phyloP scores from a whole-genome alignment of 2,329 filamentous ascomycete species.

The Berkeleyomyces rouxiae region DNA sequence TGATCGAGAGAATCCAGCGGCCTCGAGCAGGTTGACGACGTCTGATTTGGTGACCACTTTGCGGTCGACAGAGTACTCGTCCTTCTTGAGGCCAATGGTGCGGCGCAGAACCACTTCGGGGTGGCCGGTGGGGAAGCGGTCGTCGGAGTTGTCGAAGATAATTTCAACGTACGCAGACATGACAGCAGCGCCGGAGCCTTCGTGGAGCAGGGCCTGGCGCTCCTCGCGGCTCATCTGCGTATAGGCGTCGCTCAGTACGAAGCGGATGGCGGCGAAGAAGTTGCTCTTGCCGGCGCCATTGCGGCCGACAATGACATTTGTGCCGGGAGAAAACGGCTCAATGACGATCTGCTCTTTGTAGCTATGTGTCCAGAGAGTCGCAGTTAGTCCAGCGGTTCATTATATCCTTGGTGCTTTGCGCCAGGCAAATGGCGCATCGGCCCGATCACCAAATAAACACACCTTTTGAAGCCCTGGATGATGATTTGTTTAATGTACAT shows the following conservation, averaged over 20 bases:
- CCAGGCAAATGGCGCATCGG: not conserved
- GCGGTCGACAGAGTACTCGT: slow-evolving; percentile 93
- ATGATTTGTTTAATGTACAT: slow-evolving; percentile 99
- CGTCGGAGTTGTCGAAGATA: slow-evolving; percentile 94
- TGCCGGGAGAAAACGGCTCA: slow-evolving; percentile 91
- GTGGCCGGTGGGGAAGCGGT: slow-evolving; percentile 84
- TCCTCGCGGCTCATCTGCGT: slow-evolving; percentile 92
- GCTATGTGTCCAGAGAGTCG: slow-evolving; percentile 31
- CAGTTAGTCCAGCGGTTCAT: slow-evolving; percentile 2
- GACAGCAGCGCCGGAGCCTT: slow-evolving; percentile 91
- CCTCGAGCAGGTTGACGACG: slow-evolving; percentile 88
- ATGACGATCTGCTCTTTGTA: slow-evolving; percentile 99
- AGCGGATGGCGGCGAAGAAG: slow-evolving; percentile 97
- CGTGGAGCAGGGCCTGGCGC: slow-evolving; percentile 87
- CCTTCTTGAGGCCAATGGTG: slow-evolving; percentile 94
- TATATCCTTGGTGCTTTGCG: not conserved
- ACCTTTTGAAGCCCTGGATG: slow-evolving; percentile 99
- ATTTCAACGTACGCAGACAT: slow-evolving; percentile 99
- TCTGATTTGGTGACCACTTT: slow-evolving; percentile 92
- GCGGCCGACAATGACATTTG: slow-evolving; percentile 96
- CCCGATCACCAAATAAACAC: slow-evolving; percentile 18
- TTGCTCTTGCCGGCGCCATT: slow-evolving; percentile 99
- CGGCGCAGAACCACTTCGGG: slow-evolving; percentile 80
- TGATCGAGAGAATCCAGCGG: slow-evolving; percentile 86
- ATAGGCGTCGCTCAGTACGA: slow-evolving; percentile 95